Evolutionary conservation across 2,329 filamentous ascomycete genomes (phyloP), one percentile per base, ranked within the genome.

Genomic region (Diaporthe ilicicola): DNA sequence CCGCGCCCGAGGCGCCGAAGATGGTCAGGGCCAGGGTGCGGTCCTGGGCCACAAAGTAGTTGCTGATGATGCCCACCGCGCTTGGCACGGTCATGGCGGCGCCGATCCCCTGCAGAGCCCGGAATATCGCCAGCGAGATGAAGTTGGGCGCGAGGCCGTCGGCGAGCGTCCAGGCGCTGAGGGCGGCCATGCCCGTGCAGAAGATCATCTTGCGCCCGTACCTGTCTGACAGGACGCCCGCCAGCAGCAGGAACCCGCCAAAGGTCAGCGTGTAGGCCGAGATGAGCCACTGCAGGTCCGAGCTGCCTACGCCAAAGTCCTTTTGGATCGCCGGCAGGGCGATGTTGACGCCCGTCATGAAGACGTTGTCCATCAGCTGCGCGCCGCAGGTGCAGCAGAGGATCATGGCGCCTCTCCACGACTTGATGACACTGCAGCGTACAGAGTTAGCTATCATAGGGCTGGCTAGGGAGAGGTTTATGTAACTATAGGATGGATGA

Each of bases 31-130:
- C 81, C 7, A 80, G 76, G 6, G 81, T 82, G 1, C 81, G 77
- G 66, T 82, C 81, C 46, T 79, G 75, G 13, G 79, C 77, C 12
- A 79, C 78, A 27, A 82, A 82, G 73, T 82, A 82, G 24, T 76
- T 84, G 61, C 76, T 81, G 65, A 86, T 71, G 48, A 86, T 81
- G 1, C 83, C 81, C 0, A 86, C 84, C 0, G 82, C 82, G 0
- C 84, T 83, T 1, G 84, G 84, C 0, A 86, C 78, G 3, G 83
- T 84, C 80, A 86, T 80, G 7, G 84, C 83, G 1, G 84, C 78
- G 1, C 83, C 83, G 12, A 85, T 78, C 1, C 84, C 84, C 55
- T 85, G 83, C 0, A 86, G 76, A 0, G 83, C 84, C n/a, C 84
- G 81, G 67, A 83, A 83, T 4, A 80, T 77, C 2, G 82, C 79